These are phyloP conservation scores for Amanita pallidorosea DNA, from an alignment of 768 basidiomycete species.

Conservation along the genomic window DNA sequence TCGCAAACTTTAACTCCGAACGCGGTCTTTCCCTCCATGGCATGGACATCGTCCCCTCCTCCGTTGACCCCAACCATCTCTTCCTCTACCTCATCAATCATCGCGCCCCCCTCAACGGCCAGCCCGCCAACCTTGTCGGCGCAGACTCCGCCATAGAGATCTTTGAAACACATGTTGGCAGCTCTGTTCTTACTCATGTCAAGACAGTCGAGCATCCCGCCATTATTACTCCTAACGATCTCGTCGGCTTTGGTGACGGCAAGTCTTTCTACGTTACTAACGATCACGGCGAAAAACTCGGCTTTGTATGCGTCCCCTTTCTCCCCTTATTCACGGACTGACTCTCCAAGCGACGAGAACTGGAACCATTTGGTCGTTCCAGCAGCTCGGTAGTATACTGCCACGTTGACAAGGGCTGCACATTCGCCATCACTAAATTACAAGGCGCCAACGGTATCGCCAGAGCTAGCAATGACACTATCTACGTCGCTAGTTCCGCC, in stretches of 20 bases:
- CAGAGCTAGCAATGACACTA: conserved; percentile 43
- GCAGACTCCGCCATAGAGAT: conserved; percentile 67
- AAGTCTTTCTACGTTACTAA: conserved; percentile 63
- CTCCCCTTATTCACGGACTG: neutral
- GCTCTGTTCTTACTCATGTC: conserved; percentile 36
- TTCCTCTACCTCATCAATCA: conserved; percentile 70
- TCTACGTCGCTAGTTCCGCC: conserved; percentile 46
- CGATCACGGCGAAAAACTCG: conserved; percentile 44
- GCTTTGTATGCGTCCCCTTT: conserved; percentile 29
- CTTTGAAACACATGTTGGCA: conserved; percentile 42
- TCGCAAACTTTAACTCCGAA: conserved; percentile 25
- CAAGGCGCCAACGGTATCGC: conserved; percentile 54
- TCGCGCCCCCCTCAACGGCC: conserved; percentile 34
- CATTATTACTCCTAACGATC: conserved; percentile 59
- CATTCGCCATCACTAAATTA: conserved; percentile 40
- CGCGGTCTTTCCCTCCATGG: conserved; percentile 50
- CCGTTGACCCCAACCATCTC: conserved; percentile 33
- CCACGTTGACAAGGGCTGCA: conserved; percentile 48
- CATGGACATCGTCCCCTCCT: conserved; percentile 55
- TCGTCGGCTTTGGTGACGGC: conserved; percentile 57
- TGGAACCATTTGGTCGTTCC: conserved; percentile 23
- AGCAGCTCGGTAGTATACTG: conserved; percentile 54
- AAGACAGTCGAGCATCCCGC: conserved; percentile 45
- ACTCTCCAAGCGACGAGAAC: conserved; percentile 12
- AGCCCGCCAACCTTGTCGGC: conserved; percentile 32